Conservation (phyloP, 164 flowering plant genomes). For the Malania oleifera region DNA sequence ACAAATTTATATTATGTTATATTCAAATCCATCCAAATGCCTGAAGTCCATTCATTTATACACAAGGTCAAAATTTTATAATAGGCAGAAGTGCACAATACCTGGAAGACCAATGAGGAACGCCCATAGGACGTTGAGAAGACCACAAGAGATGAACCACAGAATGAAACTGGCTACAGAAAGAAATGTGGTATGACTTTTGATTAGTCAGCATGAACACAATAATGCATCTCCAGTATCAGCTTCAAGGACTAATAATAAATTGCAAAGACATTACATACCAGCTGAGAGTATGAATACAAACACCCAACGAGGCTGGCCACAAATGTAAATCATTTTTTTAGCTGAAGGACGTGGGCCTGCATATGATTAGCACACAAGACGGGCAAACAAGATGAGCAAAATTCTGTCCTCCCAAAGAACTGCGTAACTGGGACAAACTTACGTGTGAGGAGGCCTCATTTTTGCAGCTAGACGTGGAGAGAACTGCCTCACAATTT, state of each 20-base stretch:
- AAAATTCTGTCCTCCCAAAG: too few species aligned
- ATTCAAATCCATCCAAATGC: too few species aligned
- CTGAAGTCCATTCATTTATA: too few species aligned
- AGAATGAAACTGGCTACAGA: conserved; percentile 64
- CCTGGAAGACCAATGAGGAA: conserved; percentile 77
- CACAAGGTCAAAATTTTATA: too few species aligned
- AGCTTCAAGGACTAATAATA: too few species aligned
- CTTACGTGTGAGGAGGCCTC: conserved; percentile 95
- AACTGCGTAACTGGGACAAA: background rate
- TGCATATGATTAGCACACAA: conserved; percentile 20
- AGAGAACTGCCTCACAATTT: conserved; percentile 87
- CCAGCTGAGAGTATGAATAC: conserved; percentile 61
- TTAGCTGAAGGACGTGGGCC: conserved; percentile 92
- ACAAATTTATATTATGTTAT: too few species aligned
- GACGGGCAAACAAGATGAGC: conserved; percentile 7
- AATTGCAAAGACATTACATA: conserved; percentile 24
- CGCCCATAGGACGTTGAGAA: conserved; percentile 76
- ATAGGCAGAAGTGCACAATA: conserved; percentile 29
- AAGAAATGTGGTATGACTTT: background rate
- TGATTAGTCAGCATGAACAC: conserved; percentile 4
- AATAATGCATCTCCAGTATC: too few species aligned
- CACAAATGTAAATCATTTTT: conserved; percentile 82
- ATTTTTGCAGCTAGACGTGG: conserved; percentile 97
- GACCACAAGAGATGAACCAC: conserved; percentile 86
- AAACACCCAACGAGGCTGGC: conserved; percentile 92